Evolutionary conservation across 2,329 filamentous ascomycete species (phyloP), one percentile per base, ranked within the genome.

Genomic region (Juglanconis oblonga): DNA sequence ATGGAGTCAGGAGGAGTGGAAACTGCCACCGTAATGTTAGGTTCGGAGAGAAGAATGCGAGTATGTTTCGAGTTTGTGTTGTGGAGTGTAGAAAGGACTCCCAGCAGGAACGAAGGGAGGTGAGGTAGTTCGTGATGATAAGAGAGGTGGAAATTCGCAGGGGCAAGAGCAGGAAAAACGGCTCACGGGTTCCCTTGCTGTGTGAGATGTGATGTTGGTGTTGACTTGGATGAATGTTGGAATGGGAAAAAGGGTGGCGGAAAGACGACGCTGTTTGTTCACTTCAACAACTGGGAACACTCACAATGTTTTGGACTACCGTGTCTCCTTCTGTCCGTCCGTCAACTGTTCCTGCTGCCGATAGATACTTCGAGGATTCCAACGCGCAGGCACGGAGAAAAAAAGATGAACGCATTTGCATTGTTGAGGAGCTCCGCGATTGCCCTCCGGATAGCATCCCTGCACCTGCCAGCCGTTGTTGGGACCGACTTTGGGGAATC

Each of bases 401-500:
- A 55, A 57, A 44, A 42, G 47, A 57, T 45, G 47, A 51, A 48
- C 53, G 33, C 33, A 55, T 55, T 29, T 42, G 55, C 55, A 57
- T 57, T 57, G 55, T 57, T 57, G 55, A 57, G 55, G 29, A 48
- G 48, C 17, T 47, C 53, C 33, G 45, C 55, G 40, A 45, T 42
- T 44, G 35, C 36, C 45, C 38, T 40, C 24, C 11, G 47, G 11
- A 49, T 7, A 40, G 38, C 13, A 59, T 51, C 57, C 57, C 52
- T 59, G 57, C 36, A 51, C n/a, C 48, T 51, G 29, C 55, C 44
- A 48, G 44, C 53, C 53, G 45, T 57, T 59, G 57, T 59, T 59
- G 57, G 57, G 57, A 55, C 51, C 51, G 42, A 52, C n/a, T 45
- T 55, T 36, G 48, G 52, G 45, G 48, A 36, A 29, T 45, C 29